Conservation (phyloP, 2,329 filamentous ascomycete species). For the Trichoderma endophyticum region DNA sequence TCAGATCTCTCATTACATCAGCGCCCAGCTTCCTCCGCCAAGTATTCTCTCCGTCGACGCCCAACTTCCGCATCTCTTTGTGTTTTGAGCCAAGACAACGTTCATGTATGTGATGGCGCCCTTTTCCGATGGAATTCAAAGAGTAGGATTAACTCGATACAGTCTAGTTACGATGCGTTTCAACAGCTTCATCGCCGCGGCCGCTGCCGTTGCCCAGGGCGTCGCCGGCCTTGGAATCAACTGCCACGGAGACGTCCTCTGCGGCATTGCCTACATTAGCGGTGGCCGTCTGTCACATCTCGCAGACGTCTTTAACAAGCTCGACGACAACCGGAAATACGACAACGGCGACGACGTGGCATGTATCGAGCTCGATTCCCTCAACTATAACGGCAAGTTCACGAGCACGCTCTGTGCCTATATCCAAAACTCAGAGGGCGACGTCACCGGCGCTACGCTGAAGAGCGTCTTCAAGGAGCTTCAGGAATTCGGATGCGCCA, state of each 20-base stretch:
- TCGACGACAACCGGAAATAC: background rate
- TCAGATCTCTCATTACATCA: background rate
- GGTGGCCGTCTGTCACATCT: background rate
- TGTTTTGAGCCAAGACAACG: background rate
- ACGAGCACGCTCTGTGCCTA: conserved; percentile 11
- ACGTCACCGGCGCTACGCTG: background rate
- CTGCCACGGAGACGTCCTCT: background rate
- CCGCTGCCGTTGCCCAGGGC: background rate
- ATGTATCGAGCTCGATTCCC: background rate
- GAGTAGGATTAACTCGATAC: background rate
- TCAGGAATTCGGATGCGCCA: background rate
- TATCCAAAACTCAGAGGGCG: background rate
- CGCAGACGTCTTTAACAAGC: background rate
- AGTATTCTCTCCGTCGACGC: background rate
- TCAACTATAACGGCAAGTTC: background rate
- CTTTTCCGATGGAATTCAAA: background rate
- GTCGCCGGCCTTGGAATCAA: conserved; percentile 9
- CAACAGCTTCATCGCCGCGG: background rate
- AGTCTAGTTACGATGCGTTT: background rate
- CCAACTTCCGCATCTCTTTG: background rate
- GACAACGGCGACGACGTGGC: background rate
- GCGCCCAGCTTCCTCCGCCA: background rate
- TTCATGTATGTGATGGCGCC: background rate
- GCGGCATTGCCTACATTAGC: conserved; percentile 1
- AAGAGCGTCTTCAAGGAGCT: background rate